Percentiles rank a stretch among this genome's conserved stretches.
phyloP scores from a whole-genome alignment of 495 filamentous ascomycete genomes.

The Pseudotulostoma volvatum region DNA sequence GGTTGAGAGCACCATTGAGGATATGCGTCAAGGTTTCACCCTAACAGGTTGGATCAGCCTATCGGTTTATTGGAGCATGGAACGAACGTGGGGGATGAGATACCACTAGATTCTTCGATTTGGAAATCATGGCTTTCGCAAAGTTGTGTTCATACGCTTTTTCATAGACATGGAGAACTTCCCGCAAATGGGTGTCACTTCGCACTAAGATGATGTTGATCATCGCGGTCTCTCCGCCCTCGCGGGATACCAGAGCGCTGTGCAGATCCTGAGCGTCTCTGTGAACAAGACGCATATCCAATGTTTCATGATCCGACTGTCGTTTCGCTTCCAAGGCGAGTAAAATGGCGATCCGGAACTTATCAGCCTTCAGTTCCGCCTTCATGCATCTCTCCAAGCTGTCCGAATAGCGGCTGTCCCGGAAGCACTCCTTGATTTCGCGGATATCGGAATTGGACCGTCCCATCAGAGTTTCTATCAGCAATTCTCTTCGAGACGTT shows the following conservation, averaged over 20 bases:
- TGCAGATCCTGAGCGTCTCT: conserved; percentile 59
- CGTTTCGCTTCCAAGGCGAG: conserved; percentile 64
- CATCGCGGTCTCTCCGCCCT: conserved; percentile 85
- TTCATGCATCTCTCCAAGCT: conserved; percentile 74
- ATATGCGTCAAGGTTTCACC: conserved; percentile 91
- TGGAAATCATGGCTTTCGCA: conserved; percentile 69
- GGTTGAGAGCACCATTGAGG: conserved; percentile 91
- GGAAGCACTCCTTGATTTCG: conserved; percentile 85
- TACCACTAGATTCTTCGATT: conserved; percentile 80
- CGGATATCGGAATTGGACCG: conserved; percentile 70
- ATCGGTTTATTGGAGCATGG: background rate
- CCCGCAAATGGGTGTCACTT: conserved; percentile 64
- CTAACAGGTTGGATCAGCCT: conserved; percentile 28
- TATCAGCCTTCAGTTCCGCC: conserved; percentile 80
- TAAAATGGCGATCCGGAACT: conserved; percentile 82
- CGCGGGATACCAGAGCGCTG: conserved; percentile 49
- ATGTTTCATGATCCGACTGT: conserved; percentile 56
- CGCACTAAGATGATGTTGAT: conserved; percentile 66
- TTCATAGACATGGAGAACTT: conserved; percentile 62
- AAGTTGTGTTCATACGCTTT: conserved; percentile 57
- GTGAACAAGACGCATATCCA: conserved; percentile 40
- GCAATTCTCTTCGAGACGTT: conserved; percentile 64
- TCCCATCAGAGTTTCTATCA: conserved; percentile 88
- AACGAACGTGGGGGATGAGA: conserved; percentile 4
- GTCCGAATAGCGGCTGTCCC: conserved; percentile 81